A percentile compares a stretch with the other conserved stretches of the same genome.
Conservation (phyloP, 1,139 yeast genomes). For the Arxiozyma slooffiae region DNA sequence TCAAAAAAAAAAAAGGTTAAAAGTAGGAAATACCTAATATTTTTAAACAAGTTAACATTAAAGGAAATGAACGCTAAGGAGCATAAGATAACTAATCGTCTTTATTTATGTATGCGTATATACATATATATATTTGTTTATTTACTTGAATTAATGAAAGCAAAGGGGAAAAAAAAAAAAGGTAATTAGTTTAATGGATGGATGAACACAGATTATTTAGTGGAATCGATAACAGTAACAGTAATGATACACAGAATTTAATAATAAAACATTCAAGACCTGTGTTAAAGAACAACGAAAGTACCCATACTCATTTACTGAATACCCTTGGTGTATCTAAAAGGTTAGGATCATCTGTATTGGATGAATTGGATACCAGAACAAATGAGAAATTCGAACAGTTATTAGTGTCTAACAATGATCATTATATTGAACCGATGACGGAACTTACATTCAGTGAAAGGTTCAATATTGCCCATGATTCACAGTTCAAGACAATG, state of each 20-base stretch:
- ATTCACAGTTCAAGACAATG: slow-evolving; percentile 24
- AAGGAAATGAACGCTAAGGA: no score
- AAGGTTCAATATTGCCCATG: slow-evolving; percentile 11
- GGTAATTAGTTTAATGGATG: slow-evolving; percentile 1
- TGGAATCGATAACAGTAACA: neutral
- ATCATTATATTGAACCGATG: neutral
- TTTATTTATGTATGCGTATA: no score
- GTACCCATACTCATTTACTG: slow-evolving; percentile 6
- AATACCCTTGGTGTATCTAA: slow-evolving; percentile 23
- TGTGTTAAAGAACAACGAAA: neutral
- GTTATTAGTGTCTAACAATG: slow-evolving; percentile 12
- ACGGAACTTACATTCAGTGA: neutral
- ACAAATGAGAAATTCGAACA: slow-evolving; percentile 19
- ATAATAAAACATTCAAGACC: neutral
- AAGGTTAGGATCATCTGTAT: slow-evolving; percentile 27
- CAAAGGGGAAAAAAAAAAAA: no score
- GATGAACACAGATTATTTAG: neutral
- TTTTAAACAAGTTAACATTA: no score
- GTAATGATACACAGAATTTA: neutral
- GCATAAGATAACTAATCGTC: no score
- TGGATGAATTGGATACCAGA: slow-evolving; percentile 28
- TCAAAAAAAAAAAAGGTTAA: no score
- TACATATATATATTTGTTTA: no score
- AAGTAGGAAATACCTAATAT: no score
- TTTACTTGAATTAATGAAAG: neutral